Evolutionary conservation across 805 yeast genomes (phyloP), one percentile per base, ranked within the genome.

Genomic region (Saccharomycopsis olivae): DNA sequence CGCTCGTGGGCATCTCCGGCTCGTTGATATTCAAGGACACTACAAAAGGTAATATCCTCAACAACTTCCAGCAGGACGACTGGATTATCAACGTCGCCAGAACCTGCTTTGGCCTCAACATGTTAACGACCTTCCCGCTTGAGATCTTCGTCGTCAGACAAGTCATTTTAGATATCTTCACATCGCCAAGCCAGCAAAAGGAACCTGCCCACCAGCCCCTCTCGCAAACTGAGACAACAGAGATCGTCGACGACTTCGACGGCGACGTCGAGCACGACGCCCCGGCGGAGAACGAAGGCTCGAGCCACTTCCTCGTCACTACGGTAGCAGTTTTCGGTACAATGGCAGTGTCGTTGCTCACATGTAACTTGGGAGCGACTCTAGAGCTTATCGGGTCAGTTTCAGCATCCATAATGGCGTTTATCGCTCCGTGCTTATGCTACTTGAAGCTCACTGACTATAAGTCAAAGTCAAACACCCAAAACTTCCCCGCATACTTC

Each of bases 101-200:
- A 39, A 72, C 88, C 47, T 84, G 95, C 50, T 87, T 87, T 56
- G 96, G 96, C 0, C 65, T 87, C 51, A 87, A 87, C 53, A 87
- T 87, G 96, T 64, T 87, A 36, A 87, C 96, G 0, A 87, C 96
- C 0, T 78, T 83, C 49, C 97, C 97, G 0, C 57, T 88, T 38
- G 97, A 88, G 57, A 73, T 88, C 0, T 88, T 87, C 56, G 97
- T 89, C 2, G 77, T 92, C 24, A 63, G 96, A 47, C 95, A 88
- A 49, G 95, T 88, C 1, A 57, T 84, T n/a, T 69, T 74, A 44
- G 94, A 85, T 49, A 60, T 79, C 40, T 52, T 66, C 23, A 53
- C 59, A 65, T n/a, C n/a, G n/a, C n/a, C n/a, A n/a, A n/a, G n/a
- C n/a, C n/a, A n/a, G 51, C 8, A 18, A 10, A 25, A 36, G 18